Evolutionary conservation across 805 yeast genomes (phyloP).

Genomic region (Kazachstania kunashirensis): DNA sequence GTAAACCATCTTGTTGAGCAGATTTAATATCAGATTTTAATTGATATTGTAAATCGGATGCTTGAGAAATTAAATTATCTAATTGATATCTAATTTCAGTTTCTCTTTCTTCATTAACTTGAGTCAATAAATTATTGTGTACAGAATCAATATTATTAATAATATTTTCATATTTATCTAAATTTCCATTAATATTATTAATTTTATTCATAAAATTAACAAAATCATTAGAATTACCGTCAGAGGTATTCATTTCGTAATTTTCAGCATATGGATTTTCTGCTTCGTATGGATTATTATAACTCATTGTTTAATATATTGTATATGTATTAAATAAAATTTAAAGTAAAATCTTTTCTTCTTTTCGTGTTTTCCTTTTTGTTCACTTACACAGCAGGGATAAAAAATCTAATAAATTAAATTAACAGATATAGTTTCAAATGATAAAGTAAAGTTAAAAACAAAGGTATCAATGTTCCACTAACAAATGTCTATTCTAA

Average conservation of each 20-base stretch:
- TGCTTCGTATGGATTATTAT: constrained; percentile 25
- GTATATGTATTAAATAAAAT: not conserved
- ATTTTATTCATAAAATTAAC: constrained; percentile 61
- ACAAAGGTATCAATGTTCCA: too few relatives aligned
- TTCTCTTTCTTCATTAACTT: constrained; percentile 62
- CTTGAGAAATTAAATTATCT: constrained; percentile 67
- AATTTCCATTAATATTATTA: constrained; percentile 55
- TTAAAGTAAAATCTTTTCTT: not conserved
- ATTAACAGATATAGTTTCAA: too few relatives aligned
- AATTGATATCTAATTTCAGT: constrained; percentile 62
- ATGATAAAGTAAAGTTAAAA: too few relatives aligned
- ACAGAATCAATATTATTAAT: constrained; percentile 60
- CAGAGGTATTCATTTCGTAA: constrained; percentile 4
- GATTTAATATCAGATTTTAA: constrained; percentile 70
- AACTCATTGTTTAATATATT: constrained; percentile 18
- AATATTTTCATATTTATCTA: constrained; percentile 60
- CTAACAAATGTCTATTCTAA: too few relatives aligned
- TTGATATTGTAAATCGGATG: constrained; percentile 63
- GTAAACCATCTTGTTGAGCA: constrained; percentile 59
- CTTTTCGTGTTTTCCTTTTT: not conserved
- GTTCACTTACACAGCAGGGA: too few relatives aligned
- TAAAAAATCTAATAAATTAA: too few relatives aligned
- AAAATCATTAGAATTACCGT: constrained; percentile 35
- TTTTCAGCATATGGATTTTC: constrained; percentile 16
- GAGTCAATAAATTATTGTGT: constrained; percentile 63